A percentile compares a stretch with the other conserved stretches of the same genome.
phyloP scores from a whole-genome alignment of 2,329 filamentous ascomycete genomes.

The Juglanconis juglandina region DNA sequence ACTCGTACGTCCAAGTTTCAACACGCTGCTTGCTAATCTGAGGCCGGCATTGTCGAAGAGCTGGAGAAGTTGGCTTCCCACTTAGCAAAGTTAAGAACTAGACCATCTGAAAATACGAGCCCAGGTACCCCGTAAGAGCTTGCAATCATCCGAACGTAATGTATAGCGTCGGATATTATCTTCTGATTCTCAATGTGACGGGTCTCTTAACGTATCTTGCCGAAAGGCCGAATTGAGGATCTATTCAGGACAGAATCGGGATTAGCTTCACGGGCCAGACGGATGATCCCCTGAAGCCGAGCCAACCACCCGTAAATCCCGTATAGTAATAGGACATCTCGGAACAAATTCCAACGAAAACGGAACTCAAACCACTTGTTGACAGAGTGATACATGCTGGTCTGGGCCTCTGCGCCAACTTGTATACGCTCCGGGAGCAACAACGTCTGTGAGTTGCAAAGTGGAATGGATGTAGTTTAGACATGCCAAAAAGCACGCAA shows the following conservation, averaged over 20 bases:
- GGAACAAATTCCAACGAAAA: neutral
- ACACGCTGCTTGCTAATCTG: neutral
- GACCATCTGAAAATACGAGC: too few species aligned
- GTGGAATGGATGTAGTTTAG: too few species aligned
- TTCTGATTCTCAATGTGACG: neutral
- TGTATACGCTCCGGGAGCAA: too few species aligned
- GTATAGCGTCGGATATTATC: neutral
- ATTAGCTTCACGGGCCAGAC: conserved; percentile 7
- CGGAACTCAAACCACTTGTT: neutral
- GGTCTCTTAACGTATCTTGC: neutral
- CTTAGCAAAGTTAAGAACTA: neutral
- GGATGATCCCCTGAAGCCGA: neutral
- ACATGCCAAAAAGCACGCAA: too few species aligned
- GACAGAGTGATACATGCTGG: too few species aligned
- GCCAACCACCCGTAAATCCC: neutral
- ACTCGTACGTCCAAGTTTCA: neutral
- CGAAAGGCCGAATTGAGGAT: conserved; percentile 1
- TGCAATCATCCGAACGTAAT: neutral
- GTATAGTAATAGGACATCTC: neutral
- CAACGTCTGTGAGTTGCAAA: too few species aligned
- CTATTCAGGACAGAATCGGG: conserved; percentile 18
- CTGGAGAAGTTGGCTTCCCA: neutral
- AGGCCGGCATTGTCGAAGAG: neutral
- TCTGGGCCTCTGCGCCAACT: too few species aligned
- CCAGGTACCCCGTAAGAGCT: neutral